phyloP scores from a whole-genome alignment of 768 basidiomycete species.

The Boletus eberwhitei region DNA sequence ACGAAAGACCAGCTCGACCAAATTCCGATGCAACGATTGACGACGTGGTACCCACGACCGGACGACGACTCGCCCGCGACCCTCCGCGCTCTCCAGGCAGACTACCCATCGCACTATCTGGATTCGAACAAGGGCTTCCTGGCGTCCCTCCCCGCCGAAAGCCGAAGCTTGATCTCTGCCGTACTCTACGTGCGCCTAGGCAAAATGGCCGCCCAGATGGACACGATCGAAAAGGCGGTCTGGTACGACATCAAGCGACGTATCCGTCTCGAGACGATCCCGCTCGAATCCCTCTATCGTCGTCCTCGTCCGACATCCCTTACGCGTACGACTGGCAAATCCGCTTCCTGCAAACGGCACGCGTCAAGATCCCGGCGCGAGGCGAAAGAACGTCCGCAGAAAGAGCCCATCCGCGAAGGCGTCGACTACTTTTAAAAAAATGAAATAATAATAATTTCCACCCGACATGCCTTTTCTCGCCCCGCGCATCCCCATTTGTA shows the following conservation, averaged over 20 bases:
- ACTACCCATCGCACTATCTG: constrained; percentile 38
- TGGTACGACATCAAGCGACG: constrained; percentile 34
- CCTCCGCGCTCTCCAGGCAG: constrained; percentile 37
- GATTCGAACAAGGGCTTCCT: constrained; percentile 33
- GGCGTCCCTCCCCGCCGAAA: constrained; percentile 35
- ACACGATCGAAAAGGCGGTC: constrained; percentile 35
- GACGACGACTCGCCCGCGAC: constrained; percentile 29
- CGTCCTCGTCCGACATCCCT: too few relatives aligned
- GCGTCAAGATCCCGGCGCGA: constrained; percentile 5
- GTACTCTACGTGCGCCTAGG: constrained; percentile 35
- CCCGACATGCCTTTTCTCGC: background rate
- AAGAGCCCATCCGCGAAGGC: constrained; percentile 8
- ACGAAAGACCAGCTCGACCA: constrained; percentile 38
- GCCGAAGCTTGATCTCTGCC: constrained; percentile 31
- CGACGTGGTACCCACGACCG: constrained; percentile 27
- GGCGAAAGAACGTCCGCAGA: background rate
- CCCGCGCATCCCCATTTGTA: constrained; percentile 8
- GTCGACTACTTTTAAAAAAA: constrained; percentile 31
- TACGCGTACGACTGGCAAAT: too few relatives aligned
- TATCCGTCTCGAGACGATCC: constrained; percentile 24
- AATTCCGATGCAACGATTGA: constrained; percentile 29
- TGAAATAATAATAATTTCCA: constrained; percentile 17
- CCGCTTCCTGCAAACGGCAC: constrained; percentile 2
- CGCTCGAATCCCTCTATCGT: constrained; percentile 18
- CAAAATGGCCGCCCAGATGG: constrained; percentile 38